Evolutionary conservation across 495 filamentous ascomycete genomes (phyloP), one percentile per base, ranked within the genome.

Genomic region (Apiosordaria backusii): DNA sequence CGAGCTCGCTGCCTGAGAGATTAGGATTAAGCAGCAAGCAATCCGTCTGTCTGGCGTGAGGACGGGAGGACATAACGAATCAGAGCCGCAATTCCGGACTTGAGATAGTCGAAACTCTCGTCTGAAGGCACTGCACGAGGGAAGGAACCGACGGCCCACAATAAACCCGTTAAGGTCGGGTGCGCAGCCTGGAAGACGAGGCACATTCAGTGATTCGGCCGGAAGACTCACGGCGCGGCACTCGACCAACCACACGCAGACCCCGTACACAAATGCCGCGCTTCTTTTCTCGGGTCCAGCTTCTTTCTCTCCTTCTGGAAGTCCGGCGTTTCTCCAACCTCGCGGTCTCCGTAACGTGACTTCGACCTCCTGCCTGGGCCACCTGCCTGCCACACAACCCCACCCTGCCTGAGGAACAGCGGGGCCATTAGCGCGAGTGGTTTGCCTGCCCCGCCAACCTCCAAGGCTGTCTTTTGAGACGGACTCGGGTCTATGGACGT

Each of bases 221-320:
- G n/a, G n/a, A n/a, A n/a, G n/a, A n/a, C n/a, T n/a, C n/a, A n/a
- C n/a, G 35, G 52, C 15, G 52, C 50, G 52, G 18, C 15, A 55
- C n/a, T 55, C 10, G 18, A 23, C 52, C 52, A 55, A 55, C 52
- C 52, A 55, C 16, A 23, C 22, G 52, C 52, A 6, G 52, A 19
- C 22, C 52, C 52, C n/a, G n/a, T 55, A 55, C 52, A 55, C 19
- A 55, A 55, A 55, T 55, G n/a, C 40, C 40, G 40, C 52, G 35
- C 35, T 6, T 35, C 35, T 45, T 45, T 13, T 45, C 9, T 18
- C 35, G 35, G 16, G 35, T 13, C 16, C 13, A 45, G n/a, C n/a
- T n/a, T n/a, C n/a, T n/a, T n/a, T n/a, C n/a, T n/a, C n/a, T n/a
- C n/a, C n/a, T n/a, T n/a, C n/a, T n/a, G n/a, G n/a, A n/a, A n/a